Conservation (phyloP, 768 basidiomycete genomes). For the Xerocomellus intermedius region DNA sequence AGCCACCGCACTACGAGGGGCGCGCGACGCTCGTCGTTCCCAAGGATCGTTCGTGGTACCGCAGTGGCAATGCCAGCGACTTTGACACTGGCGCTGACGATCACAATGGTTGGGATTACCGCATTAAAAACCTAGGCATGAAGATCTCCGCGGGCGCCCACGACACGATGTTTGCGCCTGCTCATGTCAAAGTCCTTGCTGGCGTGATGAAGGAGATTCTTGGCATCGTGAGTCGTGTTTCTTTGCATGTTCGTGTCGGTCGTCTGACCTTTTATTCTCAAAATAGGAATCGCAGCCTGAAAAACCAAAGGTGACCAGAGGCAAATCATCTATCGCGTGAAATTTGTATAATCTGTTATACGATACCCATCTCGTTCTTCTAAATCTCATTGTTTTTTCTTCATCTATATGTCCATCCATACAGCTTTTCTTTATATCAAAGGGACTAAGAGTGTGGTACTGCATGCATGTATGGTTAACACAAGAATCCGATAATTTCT, state of each 20-base stretch:
- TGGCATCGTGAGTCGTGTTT: constrained; percentile 10
- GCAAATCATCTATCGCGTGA: constrained; percentile 1
- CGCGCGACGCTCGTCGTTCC: constrained; percentile 28
- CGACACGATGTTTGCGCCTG: constrained; percentile 34
- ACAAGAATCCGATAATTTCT: neutral
- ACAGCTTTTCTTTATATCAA: neutral
- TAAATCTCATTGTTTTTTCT: neutral
- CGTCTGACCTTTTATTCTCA: neutral
- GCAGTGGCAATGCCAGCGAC: constrained; percentile 28
- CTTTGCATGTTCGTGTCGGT: neutral
- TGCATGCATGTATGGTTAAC: neutral
- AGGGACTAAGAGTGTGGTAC: neutral
- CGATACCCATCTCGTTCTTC: neutral
- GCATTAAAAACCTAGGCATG: constrained; percentile 28
- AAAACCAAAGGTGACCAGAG: neutral
- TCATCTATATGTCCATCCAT: neutral
- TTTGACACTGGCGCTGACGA: constrained; percentile 32
- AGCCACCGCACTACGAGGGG: constrained; percentile 26
- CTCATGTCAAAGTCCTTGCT: constrained; percentile 31
- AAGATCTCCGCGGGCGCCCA: constrained; percentile 27
- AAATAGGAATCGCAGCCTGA: neutral
- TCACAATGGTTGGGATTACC: constrained; percentile 31
- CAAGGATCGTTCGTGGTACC: constrained; percentile 34
- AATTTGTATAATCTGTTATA: neutral
- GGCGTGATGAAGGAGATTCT: constrained; percentile 21